Conservation (phyloP, 2,329 filamentous ascomycete genomes). For the Hymenoscyphus linearis region DNA sequence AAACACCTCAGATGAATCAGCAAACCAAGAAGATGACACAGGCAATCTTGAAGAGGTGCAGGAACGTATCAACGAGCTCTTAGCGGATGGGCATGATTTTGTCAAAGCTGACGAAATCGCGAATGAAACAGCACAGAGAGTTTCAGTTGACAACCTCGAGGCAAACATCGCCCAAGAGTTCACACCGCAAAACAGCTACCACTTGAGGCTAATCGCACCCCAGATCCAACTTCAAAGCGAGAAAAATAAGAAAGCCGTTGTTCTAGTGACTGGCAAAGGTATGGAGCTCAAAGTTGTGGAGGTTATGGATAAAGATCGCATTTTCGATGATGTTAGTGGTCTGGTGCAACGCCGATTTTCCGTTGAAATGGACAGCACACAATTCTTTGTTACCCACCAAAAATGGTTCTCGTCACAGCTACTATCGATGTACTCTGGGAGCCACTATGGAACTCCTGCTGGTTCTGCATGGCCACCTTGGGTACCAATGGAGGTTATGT, state of each 20-base stretch:
- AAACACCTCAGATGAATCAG: conserved; percentile 23
- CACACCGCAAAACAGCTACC: conserved; percentile 86
- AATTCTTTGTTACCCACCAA: conserved; percentile 95
- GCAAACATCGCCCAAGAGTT: conserved; percentile 84
- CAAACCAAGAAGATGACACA: conserved; percentile 18
- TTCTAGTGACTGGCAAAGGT: conserved; percentile 91
- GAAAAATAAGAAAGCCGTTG: conserved; percentile 95
- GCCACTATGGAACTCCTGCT: conserved; percentile 78
- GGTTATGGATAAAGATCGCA: conserved; percentile 92
- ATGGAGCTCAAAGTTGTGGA: conserved; percentile 98
- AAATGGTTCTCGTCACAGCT: conserved; percentile 82
- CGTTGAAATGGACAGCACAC: conserved; percentile 93
- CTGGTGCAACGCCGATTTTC: conserved; percentile 92
- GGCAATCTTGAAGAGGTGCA: conserved; percentile 60
- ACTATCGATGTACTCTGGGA: conserved; percentile 89
- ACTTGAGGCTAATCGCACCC: conserved; percentile 89
- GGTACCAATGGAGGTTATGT: conserved; percentile 98
- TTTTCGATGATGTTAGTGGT: conserved; percentile 89
- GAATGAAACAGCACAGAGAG: conserved; percentile 31
- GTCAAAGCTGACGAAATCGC: conserved; percentile 60
- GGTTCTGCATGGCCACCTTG: conserved; percentile 94
- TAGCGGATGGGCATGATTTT: conserved; percentile 79
- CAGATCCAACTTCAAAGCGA: conserved; percentile 98
- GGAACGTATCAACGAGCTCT: conserved; percentile 77
- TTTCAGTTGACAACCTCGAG: conserved; percentile 56